Base-by-base conservation (phyloP, 257 asterid species). In the Euphrasia confusa region DNA sequence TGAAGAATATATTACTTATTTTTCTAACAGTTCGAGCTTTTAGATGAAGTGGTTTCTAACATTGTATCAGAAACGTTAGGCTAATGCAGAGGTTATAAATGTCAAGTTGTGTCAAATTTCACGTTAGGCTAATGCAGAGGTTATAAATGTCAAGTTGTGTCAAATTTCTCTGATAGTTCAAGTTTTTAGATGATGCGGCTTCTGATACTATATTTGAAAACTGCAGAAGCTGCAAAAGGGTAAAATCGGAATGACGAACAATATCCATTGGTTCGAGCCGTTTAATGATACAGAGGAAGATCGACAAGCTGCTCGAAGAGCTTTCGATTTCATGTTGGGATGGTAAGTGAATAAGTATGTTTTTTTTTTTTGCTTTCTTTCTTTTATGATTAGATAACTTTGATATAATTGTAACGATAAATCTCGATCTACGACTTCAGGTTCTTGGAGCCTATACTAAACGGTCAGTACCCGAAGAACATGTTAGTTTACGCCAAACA, bases 391-490 rank as follows among this genome's bases (percentile, higher is more conserved):
- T n/a, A n/a, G n/a, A n/a, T n/a, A n/a, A n/a, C n/a, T n/a, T n/a
- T n/a, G n/a, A 30, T 4, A 40, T 7, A 7, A 7, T 7, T 7
- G 11, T 3, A 40, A 40, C 8, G 12, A 40, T 10, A 12, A 10
- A 9, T 10, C 48, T 42, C n/a, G 11, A 10, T 1, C n/a, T 42
- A 10, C 14, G 7, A 18, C 61, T 61, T 6, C 30, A 76, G 80
- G 81, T 65, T 72, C 28, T 11, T 69, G 54, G 72, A 68, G 37
- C 78, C 78, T 3, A 8, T 59, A 7, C 33, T 72, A 24, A 17
- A 30, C 3, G 81, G 78, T 0, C 39, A 35, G 0, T 77, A 66
- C 42, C 81, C 78, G 33, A 0, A 55, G 24, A 69, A 8, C 17
- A 77, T 77, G 76, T 50, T 0, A 37, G 66, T 28, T 7, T 50